Evolutionary conservation across 1,284 basidiomycete species (phyloP), one percentile per base, ranked within the genome.

Genomic region (Apiotrichum mycotoxinovorans): DNA sequence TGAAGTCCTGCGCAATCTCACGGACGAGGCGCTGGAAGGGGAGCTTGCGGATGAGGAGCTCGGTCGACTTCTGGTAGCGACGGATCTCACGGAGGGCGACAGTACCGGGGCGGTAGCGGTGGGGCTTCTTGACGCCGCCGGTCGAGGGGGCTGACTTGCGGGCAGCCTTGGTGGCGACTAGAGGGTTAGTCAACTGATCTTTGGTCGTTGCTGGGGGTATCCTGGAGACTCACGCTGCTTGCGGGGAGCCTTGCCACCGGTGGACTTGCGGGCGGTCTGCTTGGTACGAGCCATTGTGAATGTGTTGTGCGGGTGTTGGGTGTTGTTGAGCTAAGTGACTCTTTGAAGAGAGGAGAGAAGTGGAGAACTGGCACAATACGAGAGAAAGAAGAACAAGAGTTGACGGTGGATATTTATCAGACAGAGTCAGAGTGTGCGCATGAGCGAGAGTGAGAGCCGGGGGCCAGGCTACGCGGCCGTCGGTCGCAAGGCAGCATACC

Each of bases 21-120:
- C 85, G 87, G 65, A 92, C 89, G 57, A 92, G 85, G 65, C 91
- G 84, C 80, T 94, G 89, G 87, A 93, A 93, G 59, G 91, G 91
- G 53, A 92, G 84, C 79, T 93, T 94, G 72, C 91, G 85, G 78
- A 93, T 93, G 61, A 94, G 84, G 66, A 94, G 81, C 80, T 93
- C 90, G 56, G 94, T 92, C 70, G 90, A 91, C 77, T 77, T 79
- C 72, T 82, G 81, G 79, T 82, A 82, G 67, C 81, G 79, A 68
- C 81, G 72, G 69, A 82, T 82, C 74, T 83, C 81, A 70, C 80
- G 79, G 57, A 81, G 78, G 56, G 80, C 80, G 75, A 82, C 80
- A 61, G 80, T 82, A 75, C 80, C 80, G 62, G 80, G 81, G 69
- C 81, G 79, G 80, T 82, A 82, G 63, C 82, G 76, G 78, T 83